A percentile compares a stretch with the other conserved stretches of the same genome.
phyloP scores from a whole-genome alignment of 176 grass and related monocot species.

The Dactylis glomerata region DNA sequence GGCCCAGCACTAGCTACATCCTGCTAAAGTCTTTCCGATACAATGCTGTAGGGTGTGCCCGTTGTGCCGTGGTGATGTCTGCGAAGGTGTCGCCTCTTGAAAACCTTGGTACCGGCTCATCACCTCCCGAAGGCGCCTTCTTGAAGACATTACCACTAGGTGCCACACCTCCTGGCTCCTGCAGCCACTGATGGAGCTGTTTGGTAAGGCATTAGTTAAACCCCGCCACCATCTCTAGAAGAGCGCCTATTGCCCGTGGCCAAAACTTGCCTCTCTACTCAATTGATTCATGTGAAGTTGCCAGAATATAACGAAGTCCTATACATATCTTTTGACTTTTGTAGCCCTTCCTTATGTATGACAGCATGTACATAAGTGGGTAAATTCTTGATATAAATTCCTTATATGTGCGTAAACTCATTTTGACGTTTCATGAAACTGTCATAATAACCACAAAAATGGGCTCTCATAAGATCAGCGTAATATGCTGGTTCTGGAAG shows the following conservation, averaged over 20 bases:
- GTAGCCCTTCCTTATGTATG: constrained; percentile 15
- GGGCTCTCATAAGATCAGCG: neutral
- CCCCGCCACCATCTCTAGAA: neutral
- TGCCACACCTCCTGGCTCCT: neutral
- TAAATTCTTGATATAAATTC: neutral
- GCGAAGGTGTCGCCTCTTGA: constrained; percentile 45
- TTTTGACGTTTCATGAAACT: neutral
- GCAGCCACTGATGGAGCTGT: neutral
- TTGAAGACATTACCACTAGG: neutral
- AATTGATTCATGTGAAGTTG: neutral
- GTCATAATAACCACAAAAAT: neutral
- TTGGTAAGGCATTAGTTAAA: neutral
- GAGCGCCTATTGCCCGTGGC: neutral
- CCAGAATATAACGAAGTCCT: neutral
- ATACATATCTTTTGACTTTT: constrained; percentile 30
- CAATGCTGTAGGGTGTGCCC: constrained; percentile 64
- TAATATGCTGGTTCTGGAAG: neutral
- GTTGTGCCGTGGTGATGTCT: constrained; percentile 74
- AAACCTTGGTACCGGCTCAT: neutral
- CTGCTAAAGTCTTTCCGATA: neutral
- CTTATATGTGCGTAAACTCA: constrained; percentile 18
- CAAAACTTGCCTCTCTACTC: neutral
- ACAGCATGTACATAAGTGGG: constrained; percentile 30
- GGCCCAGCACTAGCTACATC: neutral
- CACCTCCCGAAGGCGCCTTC: neutral